A percentile compares a stretch with the other conserved stretches of the same genome.
Evolutionary conservation across 164 flowering plant species (phyloP).

Genomic region (Amborella trichopoda): DNA sequence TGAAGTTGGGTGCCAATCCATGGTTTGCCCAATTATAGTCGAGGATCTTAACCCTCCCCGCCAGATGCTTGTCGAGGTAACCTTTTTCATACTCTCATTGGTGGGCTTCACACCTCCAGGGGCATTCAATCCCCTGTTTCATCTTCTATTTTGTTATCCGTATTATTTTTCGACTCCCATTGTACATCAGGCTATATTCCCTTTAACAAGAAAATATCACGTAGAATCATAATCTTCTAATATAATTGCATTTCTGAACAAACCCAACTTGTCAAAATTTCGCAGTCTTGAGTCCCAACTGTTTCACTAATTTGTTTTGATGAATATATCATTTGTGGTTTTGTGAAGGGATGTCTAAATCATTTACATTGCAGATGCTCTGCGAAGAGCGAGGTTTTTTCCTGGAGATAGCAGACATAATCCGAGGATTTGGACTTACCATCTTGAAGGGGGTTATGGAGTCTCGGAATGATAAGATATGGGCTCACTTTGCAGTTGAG

Average conservation of each 20-base stretch:
- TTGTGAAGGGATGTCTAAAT: no score
- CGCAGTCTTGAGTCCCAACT: no score
- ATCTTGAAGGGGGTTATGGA: slow-evolving; percentile 84
- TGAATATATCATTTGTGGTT: no score
- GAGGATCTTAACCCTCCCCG: slow-evolving; percentile 71
- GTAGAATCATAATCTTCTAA: no score
- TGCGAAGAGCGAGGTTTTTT: slow-evolving; percentile 78
- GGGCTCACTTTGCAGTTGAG: slow-evolving; percentile 81
- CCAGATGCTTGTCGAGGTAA: slow-evolving; percentile 86
- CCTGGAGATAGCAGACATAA: slow-evolving; percentile 76
- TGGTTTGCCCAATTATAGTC: slow-evolving; percentile 68
- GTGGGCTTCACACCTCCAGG: no score
- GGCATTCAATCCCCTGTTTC: no score
- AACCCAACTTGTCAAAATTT: no score
- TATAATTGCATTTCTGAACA: no score
- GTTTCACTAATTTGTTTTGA: no score
- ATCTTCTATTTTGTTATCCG: background rate
- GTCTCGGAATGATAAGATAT: slow-evolving; percentile 45
- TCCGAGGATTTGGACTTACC: slow-evolving; percentile 66
- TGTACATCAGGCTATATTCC: no score
- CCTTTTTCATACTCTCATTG: background rate
- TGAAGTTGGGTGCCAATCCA: slow-evolving; percentile 53
- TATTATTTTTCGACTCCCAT: no score
- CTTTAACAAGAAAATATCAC: no score
- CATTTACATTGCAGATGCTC: slow-evolving; percentile 85